Conservation (phyloP, 2,329 filamentous ascomycete species). For the Bipolaris oryzae region DNA sequence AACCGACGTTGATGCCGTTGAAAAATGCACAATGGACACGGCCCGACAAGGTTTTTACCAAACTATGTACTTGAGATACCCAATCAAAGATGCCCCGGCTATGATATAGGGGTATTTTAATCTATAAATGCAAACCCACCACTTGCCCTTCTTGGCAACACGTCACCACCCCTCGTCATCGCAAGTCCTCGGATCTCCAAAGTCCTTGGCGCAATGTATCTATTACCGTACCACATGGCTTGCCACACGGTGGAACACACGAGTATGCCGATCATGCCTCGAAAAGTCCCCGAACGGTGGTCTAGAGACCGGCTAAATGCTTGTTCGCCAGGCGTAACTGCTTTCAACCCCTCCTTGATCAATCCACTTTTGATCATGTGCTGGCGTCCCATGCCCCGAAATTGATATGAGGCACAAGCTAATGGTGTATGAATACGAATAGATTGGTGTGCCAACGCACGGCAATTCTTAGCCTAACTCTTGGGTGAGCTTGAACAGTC, state of each 20-base stretch:
- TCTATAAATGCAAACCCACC: conserved; percentile 2
- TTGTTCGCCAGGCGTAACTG: conserved; percentile 22
- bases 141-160: conserved; percentile 5
- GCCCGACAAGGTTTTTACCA: background rate
- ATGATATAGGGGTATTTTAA: conserved; percentile 2
- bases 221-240: conserved; percentile 8
- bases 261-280: conserved; percentile 6
- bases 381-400: conserved; percentile 15
- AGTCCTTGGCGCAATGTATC: conserved; percentile 15
- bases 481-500: conserved; percentile 22
- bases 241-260: background rate
- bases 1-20: conserved; percentile 49
- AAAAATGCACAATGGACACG: background rate
- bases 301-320: conserved; percentile 39
- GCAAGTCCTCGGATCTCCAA: conserved; percentile 4
- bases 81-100: background rate
- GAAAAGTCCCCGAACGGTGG: conserved; percentile 1
- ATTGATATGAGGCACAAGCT: conserved; percentile 18
- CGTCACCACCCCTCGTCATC: background rate
- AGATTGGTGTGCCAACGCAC: conserved; percentile 21
- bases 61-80: background rate
- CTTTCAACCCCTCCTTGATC: conserved; percentile 22
- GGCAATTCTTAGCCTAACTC: conserved; percentile 17
- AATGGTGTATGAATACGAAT: conserved; percentile 15
- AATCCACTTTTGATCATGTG: conserved; percentile 15